These are phyloP conservation scores for Curvularia eragrostidis DNA, from an alignment of 2,329 filamentous ascomycete species.

Conservation along the genomic window DNA sequence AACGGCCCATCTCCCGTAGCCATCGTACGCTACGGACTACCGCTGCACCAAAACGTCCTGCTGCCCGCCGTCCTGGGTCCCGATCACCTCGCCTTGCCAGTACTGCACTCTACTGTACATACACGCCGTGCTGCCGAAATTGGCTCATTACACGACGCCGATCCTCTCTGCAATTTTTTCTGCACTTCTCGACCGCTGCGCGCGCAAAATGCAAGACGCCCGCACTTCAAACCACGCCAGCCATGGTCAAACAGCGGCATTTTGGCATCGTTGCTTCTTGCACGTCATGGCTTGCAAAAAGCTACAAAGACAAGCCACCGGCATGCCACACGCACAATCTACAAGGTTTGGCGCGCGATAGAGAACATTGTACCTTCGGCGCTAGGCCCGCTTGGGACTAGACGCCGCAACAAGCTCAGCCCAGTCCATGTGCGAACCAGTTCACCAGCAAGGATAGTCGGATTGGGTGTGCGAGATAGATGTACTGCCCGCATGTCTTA, in stretches of 20 bases:
- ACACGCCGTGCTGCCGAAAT: constrained; percentile 2
- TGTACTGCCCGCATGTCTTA: no score
- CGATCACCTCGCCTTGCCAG: constrained; percentile 18
- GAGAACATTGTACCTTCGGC: neutral
- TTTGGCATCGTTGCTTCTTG: constrained; percentile 5
- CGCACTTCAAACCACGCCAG: neutral
- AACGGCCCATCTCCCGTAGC: constrained; percentile 27
- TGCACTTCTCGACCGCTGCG: constrained; percentile 5
- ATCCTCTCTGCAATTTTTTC: constrained; percentile 1
- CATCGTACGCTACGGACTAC: constrained; percentile 26
- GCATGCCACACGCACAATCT: neutral
- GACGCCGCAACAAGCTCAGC: neutral
- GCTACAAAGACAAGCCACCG: neutral
- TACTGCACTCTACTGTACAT: no score
- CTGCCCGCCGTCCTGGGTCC: constrained; percentile 22
- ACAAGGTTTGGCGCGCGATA: neutral
- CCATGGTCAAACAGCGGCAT: constrained; percentile 3
- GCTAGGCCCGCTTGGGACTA: neutral
- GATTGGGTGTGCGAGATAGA: no score
- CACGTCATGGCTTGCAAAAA: neutral
- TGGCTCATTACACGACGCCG: constrained; percentile 1
- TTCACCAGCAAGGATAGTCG: neutral
- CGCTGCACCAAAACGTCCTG: constrained; percentile 25
- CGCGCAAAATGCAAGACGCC: neutral
- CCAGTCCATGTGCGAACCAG: neutral